Evolutionary conservation across 768 basidiomycete species (phyloP), one percentile per base, ranked within the genome.

Genomic region (Tubosaeta sp.): DNA sequence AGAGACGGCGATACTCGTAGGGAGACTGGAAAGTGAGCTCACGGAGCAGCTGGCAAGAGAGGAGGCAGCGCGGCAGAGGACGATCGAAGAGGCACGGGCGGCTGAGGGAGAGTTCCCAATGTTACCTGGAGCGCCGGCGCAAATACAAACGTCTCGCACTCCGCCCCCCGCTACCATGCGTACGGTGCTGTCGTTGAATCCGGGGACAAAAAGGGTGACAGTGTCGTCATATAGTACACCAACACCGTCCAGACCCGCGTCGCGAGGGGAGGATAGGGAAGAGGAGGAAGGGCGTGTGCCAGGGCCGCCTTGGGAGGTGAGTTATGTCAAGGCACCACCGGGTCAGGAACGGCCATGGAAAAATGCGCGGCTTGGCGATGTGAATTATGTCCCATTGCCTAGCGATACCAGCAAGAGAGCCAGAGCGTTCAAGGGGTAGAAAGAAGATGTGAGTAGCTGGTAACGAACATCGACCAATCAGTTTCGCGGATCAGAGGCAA

Each of bases 41-140:
- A 59, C 63, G 2, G 69, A 71, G 9, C 77, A 76, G 0, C 53
- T 79, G 5, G 67, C 71, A 0, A 72, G 64, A 54, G 85, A 87
- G 59, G 75, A 75, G 9, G 71, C 69, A n/a, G 77, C 73, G 6
- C 72, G 75, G 3, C 71, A 76, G 51, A 76, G 70, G 29, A 76
- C 66, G 14, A 65, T 73, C 2, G 74, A 79, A 25, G 78, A 80
- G 51, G 79, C 77, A 0, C 71, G 76, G 6, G 66, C 67, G 8
- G 78, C 78, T 0, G 78, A 71, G 25, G 85, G 85, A 3, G 82
- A 81, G 0, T 88, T 88, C 61, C 86, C 86, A 17, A 70, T 73
- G 13, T 76, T 88, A 26, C 56, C 49, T 35, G 59, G 60, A 7
- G 39, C 39, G 14, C 55, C 56, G 33, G 26, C 59, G 13, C 41